These are phyloP conservation scores for Firmiana major DNA, from an alignment of 345 rosid species.

Conservation along the genomic window DNA sequence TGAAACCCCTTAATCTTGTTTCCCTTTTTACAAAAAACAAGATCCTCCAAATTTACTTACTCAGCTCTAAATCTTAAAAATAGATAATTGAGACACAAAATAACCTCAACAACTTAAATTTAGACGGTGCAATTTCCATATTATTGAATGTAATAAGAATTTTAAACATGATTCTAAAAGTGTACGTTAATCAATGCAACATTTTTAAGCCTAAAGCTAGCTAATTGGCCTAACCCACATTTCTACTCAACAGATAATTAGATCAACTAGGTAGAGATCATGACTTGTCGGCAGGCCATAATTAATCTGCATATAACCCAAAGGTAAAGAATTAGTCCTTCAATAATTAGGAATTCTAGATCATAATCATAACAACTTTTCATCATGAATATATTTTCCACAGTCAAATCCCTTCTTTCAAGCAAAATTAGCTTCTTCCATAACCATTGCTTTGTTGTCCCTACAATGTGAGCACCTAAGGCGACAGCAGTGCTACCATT, in stretches of 20 bases:
- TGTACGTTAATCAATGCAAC: background rate
- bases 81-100: too few species aligned
- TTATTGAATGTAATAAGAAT: background rate
- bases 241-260: background rate
- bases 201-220: background rate
- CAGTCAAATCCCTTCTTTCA: conserved; percentile 7
- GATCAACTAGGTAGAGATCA: background rate
- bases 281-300: conserved; percentile 1
- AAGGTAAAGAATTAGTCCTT: background rate
- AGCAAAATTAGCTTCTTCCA: background rate
- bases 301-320: background rate
- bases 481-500: conserved; percentile 4
- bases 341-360: conserved; percentile 2
- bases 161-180: background rate
- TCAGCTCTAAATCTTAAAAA: too few species aligned
- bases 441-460: conserved; percentile 4
- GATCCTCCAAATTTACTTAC: too few species aligned
- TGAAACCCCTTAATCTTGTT: too few species aligned
- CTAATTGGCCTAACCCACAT: background rate
- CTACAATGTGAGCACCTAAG: background rate
- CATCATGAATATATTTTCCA: background rate
- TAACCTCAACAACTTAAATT: too few species aligned
- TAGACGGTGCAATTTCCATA: background rate
- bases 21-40: too few species aligned
- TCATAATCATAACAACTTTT: conserved; percentile 6